Percentiles rank a stretch among this genome's conserved stretches.
Evolutionary conservation across 2,329 filamentous ascomycete genomes (phyloP).

Genomic region (Aureobasidium subglaciale): DNA sequence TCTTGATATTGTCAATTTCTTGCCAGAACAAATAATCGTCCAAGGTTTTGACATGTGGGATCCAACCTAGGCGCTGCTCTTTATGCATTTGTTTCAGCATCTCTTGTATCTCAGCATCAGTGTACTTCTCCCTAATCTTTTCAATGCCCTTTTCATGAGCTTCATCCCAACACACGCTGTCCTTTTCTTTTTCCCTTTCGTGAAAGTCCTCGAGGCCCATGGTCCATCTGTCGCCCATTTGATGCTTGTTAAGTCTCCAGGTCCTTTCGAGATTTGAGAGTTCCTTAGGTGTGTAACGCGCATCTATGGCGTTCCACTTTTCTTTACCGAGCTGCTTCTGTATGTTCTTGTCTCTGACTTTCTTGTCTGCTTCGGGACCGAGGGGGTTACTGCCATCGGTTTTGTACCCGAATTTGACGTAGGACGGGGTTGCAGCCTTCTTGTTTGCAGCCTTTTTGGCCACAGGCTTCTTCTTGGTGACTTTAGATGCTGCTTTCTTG

Average conservation of each 20-base stretch:
- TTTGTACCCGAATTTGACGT: not conserved
- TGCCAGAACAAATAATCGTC: not conserved
- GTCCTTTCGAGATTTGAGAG: too few species aligned
- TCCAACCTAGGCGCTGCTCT: not conserved
- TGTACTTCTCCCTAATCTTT: not conserved
- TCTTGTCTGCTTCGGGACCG: not conserved
- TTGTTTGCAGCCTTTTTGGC: slow-evolving; percentile 3
- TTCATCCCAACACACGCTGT: not conserved
- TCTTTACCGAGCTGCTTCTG: not conserved
- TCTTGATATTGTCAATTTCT: not conserved
- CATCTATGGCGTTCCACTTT: not conserved
- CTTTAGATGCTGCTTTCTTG: slow-evolving; percentile 17
- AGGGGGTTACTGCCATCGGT: not conserved
- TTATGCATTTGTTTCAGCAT: not conserved
- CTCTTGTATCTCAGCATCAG: not conserved
- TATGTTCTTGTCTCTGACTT: not conserved
- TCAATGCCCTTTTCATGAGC: not conserved
- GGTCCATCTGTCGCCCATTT: not conserved
- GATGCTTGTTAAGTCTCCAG: too few species aligned
- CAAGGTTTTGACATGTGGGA: not conserved
- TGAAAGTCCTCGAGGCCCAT: not conserved
- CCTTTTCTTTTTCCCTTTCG: too few species aligned
- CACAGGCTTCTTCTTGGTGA: not conserved
- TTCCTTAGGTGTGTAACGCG: not conserved
- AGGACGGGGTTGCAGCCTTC: not conserved